Evolutionary conservation across 257 asterid species (phyloP), one percentile per base, ranked within the genome.

Genomic region (Nemophila menziesii): DNA sequence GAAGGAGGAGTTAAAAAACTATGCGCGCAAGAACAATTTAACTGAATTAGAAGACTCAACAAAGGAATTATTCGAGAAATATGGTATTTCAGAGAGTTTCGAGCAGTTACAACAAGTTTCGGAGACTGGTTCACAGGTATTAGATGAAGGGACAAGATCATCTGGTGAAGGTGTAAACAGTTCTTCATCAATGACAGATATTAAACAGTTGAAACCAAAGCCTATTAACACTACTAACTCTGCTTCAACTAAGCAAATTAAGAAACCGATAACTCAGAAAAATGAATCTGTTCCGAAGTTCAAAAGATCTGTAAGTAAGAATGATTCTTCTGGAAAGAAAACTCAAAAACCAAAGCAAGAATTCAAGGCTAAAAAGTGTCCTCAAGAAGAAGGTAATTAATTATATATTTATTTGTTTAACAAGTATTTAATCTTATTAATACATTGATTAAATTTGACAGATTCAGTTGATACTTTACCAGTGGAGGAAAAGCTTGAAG

Each of bases 1-100:
- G 65, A 74, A 72, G 37, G 93, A 80, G 5, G 96, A 84, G 68
- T 69, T 89, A 20, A 84, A 66, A 64, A 58, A 77, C 15, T 89
- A 84, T 46, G 67, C 56, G 39, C 80, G 58, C 2, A 69, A 71
- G 6, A 67, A 84, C 57, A 58, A 60, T 66, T 77, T 79, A 37
- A 51, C 75, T 9, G 78, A 63, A 36, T 69, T 70, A 10, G 80
- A 70, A 39, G 93, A 70, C 48, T 40, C 66, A 9, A 58, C 71
- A 62, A 89, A 76, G 54, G 84, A 74, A 55, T 57, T 89, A 46
- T 66, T 71, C 16, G 81, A 78, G 53, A 53, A 68, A 69, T 89
- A 89, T 44, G 71, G 70, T 54, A 77, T 84, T 13, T 22, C 56
- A n/a, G 92, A 74, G 41, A 72, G 37, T 56, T 55, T 47, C 56